Evolutionary conservation across 108 stramenopile genomes (phyloP).

Genomic region (Pseudonitzschia pungens): DNA sequence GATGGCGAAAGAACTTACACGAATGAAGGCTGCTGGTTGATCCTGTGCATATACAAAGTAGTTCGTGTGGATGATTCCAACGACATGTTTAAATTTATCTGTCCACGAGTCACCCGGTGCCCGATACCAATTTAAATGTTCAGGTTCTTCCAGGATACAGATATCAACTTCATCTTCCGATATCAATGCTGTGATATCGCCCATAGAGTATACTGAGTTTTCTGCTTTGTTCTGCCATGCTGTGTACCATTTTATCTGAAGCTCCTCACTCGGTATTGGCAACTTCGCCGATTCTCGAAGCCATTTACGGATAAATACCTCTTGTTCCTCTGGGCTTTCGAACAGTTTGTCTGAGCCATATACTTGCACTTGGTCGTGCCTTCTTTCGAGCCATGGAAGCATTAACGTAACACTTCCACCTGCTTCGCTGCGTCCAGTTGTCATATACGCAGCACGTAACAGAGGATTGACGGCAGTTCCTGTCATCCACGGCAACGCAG

Average conservation of each 20-base stretch:
- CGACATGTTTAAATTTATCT: constrained; percentile 87
- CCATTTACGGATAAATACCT: constrained; percentile 69
- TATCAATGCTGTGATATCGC: constrained; percentile 69
- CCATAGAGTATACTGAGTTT: constrained; percentile 67
- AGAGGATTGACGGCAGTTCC: constrained; percentile 93
- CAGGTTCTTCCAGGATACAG: constrained; percentile 91
- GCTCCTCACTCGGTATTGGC: constrained; percentile 35
- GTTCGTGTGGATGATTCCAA: constrained; percentile 92
- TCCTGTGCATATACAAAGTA: constrained; percentile 86
- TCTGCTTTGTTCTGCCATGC: constrained; percentile 52
- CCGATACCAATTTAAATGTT: constrained; percentile 87
- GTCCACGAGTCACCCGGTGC: constrained; percentile 69
- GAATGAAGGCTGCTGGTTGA: constrained; percentile 76
- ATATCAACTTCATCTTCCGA: constrained; percentile 80
- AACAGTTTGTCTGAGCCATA: constrained; percentile 63
- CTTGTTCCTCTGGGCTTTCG: constrained; percentile 67
- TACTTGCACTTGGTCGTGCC: constrained; percentile 52
- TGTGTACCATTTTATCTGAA: constrained; percentile 56
- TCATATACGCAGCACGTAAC: constrained; percentile 81
- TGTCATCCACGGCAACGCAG: constrained; percentile 90
- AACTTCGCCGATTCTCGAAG: constrained; percentile 46
- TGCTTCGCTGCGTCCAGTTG: constrained; percentile 50
- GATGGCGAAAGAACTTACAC: constrained; percentile 42
- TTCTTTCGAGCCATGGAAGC: constrained; percentile 85
- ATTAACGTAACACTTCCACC: constrained; percentile 77